These are phyloP conservation scores for Paragyromitra xinjiangensis DNA, from an alignment of 495 filamentous ascomycete genomes.

Conservation along the genomic window DNA sequence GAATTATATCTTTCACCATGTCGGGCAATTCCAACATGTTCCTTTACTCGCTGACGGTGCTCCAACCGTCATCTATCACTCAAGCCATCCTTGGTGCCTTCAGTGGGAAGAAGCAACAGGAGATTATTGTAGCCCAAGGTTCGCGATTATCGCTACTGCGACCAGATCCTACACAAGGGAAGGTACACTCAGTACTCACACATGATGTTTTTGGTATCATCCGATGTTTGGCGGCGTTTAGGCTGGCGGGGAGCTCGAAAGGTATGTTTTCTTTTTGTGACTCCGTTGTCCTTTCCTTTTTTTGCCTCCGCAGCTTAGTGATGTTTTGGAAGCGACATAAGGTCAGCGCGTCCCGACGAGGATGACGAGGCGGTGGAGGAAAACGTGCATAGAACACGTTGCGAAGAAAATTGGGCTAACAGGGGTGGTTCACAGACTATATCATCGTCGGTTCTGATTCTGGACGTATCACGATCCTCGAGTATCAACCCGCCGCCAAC, in stretches of 20 bases:
- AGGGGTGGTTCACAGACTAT: conserved; percentile 74
- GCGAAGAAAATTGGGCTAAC: conserved; percentile 69
- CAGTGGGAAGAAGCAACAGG: conserved; percentile 92
- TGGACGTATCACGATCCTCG: conserved; percentile 90
- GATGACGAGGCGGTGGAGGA: conserved; percentile 12
- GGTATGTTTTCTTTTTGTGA: conserved; percentile 70
- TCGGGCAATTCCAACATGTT: conserved; percentile 97
- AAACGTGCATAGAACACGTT: conserved; percentile 32
- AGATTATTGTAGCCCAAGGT: conserved; percentile 93
- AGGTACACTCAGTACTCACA: conserved; percentile 82
- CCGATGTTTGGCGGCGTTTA: conserved; percentile 82
- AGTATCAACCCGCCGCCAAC: conserved; percentile 88
- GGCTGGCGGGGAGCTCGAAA: conserved; percentile 92
- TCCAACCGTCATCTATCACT: conserved; percentile 84
- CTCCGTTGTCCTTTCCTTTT: conserved; percentile 58
- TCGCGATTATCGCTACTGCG: conserved; percentile 87
- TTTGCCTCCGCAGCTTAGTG: conserved; percentile 83
- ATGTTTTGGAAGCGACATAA: conserved; percentile 65
- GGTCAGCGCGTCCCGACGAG: conserved; percentile 52
- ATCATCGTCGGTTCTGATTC: conserved; percentile 96
- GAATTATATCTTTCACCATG: conserved; percentile 68
- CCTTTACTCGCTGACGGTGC: conserved; percentile 93
- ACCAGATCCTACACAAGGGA: conserved; percentile 83
- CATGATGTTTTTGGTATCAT: conserved; percentile 98
- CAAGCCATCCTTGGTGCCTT: conserved; percentile 94